phyloP scores from a whole-genome alignment of 352 stramenopile species.

The Globisporangium carolinianum region DNA sequence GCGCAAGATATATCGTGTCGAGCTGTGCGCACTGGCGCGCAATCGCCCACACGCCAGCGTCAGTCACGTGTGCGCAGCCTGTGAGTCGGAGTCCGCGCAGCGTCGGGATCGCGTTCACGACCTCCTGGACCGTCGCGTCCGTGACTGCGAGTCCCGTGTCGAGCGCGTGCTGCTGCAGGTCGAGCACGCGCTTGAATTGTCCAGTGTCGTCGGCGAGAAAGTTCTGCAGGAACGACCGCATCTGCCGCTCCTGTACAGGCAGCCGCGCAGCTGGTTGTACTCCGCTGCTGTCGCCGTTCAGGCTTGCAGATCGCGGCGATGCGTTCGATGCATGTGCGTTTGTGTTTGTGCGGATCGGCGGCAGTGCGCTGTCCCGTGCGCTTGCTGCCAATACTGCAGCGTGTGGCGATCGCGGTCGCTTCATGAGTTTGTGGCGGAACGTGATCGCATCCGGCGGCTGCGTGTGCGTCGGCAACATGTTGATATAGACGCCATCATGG shows the following conservation, averaged over 20 bases:
- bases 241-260: slow-evolving; percentile 45
- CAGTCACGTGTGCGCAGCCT: slow-evolving; percentile 71
- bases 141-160: slow-evolving; percentile 84
- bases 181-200: slow-evolving; percentile 63
- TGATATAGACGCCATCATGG: too few relatives aligned
- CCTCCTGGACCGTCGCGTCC: slow-evolving; percentile 88
- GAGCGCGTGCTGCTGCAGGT: slow-evolving; percentile 81
- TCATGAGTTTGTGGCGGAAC: slow-evolving; percentile 22
- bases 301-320: too few relatives aligned
- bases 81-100: slow-evolving; percentile 62
- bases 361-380: slow-evolving; percentile 6
- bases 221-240: slow-evolving; percentile 89
- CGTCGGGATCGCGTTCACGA: slow-evolving; percentile 64
- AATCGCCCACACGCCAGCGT: slow-evolving; percentile 85
- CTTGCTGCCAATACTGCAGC: not conserved
- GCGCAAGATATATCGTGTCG: slow-evolving; percentile 68
- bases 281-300: not conserved
- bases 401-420: slow-evolving; percentile 19
- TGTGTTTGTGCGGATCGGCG: slow-evolving; percentile 12
- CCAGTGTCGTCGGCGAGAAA: slow-evolving; percentile 79
- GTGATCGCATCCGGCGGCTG: not conserved
- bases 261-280: not conserved
- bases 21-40: slow-evolving; percentile 67
- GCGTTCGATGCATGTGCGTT: not conserved
- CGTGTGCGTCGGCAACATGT: not conserved